A percentile compares a stretch with the other conserved stretches of the same genome.
Evolutionary conservation across 805 yeast species (phyloP).

Genomic region (Wickerhamomyces mucosus): DNA sequence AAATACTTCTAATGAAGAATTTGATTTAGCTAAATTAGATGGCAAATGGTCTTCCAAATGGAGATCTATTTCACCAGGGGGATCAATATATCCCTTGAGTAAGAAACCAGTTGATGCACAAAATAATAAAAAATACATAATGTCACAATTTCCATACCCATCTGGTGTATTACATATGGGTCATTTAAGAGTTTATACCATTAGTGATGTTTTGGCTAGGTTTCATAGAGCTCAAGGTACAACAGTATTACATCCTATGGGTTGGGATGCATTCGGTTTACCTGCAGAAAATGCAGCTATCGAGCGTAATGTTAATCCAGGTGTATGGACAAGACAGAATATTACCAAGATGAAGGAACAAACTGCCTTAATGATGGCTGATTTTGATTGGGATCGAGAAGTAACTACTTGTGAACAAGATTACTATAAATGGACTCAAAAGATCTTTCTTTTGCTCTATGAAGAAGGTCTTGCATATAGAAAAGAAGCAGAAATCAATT

Average conservation of each 20-base stretch:
- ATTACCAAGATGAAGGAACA: conserved; percentile 83
- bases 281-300: conserved; percentile 99
- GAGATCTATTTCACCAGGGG: conserved; percentile 27
- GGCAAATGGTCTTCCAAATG: conserved; percentile 45
- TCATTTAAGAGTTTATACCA: conserved; percentile 86
- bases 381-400: conserved; percentile 92
- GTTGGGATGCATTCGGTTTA: conserved; percentile 98
- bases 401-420: conserved; percentile 78
- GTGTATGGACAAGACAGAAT: conserved; percentile 73
- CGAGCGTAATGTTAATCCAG: conserved; percentile 71
- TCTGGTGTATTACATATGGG: conserved; percentile 92
- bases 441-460: conserved; percentile 63
- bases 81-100: conserved; percentile 29
- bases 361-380: conserved; percentile 66
- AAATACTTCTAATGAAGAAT: not conserved
- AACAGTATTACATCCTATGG: conserved; percentile 90
- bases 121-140: conserved; percentile 41
- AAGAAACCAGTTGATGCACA: conserved; percentile 8
- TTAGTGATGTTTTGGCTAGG: conserved; percentile 76
- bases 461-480: conserved; percentile 80
- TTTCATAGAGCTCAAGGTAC: conserved; percentile 69
- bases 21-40: conserved; percentile 23
- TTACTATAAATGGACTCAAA: conserved; percentile 90
- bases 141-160: conserved; percentile 95
- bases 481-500: conserved; percentile 81